Base-by-base conservation (phyloP, 2,329 filamentous ascomycete genomes). In the Colletotrichum zoysiae region DNA sequence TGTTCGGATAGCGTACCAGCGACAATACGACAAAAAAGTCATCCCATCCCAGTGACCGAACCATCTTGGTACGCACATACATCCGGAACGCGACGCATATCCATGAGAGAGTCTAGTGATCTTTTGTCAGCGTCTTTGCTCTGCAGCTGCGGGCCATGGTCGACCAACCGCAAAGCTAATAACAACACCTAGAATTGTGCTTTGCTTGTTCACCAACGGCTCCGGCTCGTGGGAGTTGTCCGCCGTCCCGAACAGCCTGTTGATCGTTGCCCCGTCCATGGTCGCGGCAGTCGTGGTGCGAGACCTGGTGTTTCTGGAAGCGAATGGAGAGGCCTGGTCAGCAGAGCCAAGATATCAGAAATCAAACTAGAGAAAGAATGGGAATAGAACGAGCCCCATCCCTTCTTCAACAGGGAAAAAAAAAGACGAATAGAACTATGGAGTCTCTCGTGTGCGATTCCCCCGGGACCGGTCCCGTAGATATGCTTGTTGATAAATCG, bases 21-120 rank as follows among this genome's bases (percentile, higher is more conserved):
- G 78, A 80, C 26, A 81, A 59, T 1, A 80, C 65, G 23, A 82
- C 78, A 51, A 81, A 81, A 1, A 81, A 35, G 70, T 82, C 81
- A 60, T 82, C 81, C 78, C 76, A 81, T 23, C 81, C 80, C 5
- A 79, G 65, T 26, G 77, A 77, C 38, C 71, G 74, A 40, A 80
- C 69, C 40, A 76, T 73, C 26, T 62, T 55, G 33, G 76, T 73
- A 18, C 80, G 77, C 8, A 78, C 76, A 30, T 78, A 78, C 26
- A 80, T 60, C 26, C 79, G 74, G 61, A 79, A 67, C 14, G 66
- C 71, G 53, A 79, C 78, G 58, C 76, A 80, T 50, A 79, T 51
- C 77, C 78, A 79, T 5, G 78, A 75, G 7, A 79, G 11, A 20
- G 75, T 46, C 79, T 81, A 55, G 7, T 18, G 14, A 40, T 44